A percentile compares a stretch with the other conserved stretches of the same genome.
These are phyloP conservation scores for Apophysomyces trapeziformis DNA, from an alignment of 371 early-diverging fungal genomes.

Conservation along the genomic window DNA sequence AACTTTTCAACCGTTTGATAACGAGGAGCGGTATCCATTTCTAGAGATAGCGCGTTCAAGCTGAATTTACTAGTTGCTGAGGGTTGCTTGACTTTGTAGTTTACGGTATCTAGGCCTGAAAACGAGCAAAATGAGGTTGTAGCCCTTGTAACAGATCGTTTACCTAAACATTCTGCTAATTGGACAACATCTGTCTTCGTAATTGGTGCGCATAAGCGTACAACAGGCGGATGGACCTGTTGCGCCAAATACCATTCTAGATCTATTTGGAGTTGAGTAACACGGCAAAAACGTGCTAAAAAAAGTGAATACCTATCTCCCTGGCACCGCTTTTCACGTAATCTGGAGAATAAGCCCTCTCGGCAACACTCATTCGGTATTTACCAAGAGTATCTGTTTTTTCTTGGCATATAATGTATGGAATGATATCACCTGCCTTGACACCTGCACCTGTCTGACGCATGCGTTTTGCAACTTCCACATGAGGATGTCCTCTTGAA, in stretches of 20 bases:
- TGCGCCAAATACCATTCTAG: conserved; percentile 90
- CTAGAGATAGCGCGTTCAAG: not conserved
- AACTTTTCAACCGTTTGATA: not conserved
- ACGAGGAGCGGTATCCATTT: not conserved
- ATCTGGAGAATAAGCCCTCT: conserved; percentile 13
- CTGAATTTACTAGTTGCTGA: no score
- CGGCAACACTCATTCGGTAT: not conserved
- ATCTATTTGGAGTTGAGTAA: conserved; percentile 51
- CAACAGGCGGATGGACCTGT: conserved; percentile 92
- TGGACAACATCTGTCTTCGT: conserved; percentile 72
- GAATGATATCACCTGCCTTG: conserved; percentile 88
- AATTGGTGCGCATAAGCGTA: conserved; percentile 79
- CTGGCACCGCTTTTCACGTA: conserved; percentile 6
- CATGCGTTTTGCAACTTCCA: conserved; percentile 88
- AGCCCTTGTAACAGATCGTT: not conserved
- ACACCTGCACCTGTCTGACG: conserved; percentile 70
- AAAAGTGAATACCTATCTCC: conserved; percentile 19
- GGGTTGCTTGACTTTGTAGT: not conserved
- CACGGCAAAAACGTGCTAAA: not conserved
- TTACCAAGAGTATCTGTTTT: conserved; percentile 15
- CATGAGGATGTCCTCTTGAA: conserved; percentile 85
- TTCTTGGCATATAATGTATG: conserved; percentile 88
- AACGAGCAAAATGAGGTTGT: not conserved
- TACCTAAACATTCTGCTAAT: conserved; percentile 79
- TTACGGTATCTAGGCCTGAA: not conserved